Base-by-base conservation (phyloP, 2,329 filamentous ascomycete genomes). In the Elsinoe perseae region DNA sequence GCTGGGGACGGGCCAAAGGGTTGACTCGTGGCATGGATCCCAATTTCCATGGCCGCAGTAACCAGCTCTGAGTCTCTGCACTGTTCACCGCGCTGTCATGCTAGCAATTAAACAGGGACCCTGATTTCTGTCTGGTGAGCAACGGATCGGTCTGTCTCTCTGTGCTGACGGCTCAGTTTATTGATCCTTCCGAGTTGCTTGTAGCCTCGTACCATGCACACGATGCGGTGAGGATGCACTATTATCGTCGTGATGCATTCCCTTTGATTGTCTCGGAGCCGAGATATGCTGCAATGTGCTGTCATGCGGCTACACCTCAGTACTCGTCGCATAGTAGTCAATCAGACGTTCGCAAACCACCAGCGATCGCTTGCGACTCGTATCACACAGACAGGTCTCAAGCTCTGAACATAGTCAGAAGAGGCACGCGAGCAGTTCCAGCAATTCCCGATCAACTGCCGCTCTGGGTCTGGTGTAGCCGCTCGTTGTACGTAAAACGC, bases 1-100 rank as follows among this genome's bases (percentile, higher is more conserved):
- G 48, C 48, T 52, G 48, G 48, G 14, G 43, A 48, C 30, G 48
- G 48, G 38, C 48, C 16, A 38, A 52, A 52, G 48, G 48, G 48
- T 52, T 36, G 48, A 52, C 48, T 38, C 48, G 44, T 50, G 27
- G 16, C 27, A n/a, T 34, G 16, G 44, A 32, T 12, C 20, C 18
- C 48, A 32, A 38, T 32, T 38, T 36, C 30, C 16, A 25, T n/a
- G n/a, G n/a, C n/a, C n/a, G n/a, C n/a, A n/a, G n/a, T n/a, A n/a
- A n/a, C n/a, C n/a, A n/a, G 21, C 30, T n/a, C 14, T 25, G 48
- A 30, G 48, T 38, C 48, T n/a, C 16, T 36, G 48, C 48, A 52
- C 48, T 52, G 48, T 36, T 52, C 48, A 38, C 48, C 16, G n/a
- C 25, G 48, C 28, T 52, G 48, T 52, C 48, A 38, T 52, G 28